phyloP scores from a whole-genome alignment of 164 flowering plant genomes.

The Dillenia turbinata region DNA sequence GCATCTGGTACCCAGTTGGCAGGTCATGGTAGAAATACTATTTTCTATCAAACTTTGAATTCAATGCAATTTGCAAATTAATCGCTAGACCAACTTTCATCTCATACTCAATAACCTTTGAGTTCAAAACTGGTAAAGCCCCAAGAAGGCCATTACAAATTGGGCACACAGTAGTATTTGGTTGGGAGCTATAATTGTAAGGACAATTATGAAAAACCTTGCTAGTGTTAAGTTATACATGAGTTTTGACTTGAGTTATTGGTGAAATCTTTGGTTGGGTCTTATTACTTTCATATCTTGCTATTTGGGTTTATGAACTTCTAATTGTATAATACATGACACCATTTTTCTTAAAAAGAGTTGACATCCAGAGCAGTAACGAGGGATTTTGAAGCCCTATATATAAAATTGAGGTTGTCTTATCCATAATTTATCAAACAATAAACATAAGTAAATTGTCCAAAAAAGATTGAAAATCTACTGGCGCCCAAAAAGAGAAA shows the following conservation, averaged over 20 bases:
- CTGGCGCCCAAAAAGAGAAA: no score
- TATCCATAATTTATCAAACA: background rate
- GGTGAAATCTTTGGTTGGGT: no score
- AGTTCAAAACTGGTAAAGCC: conserved; percentile 82
- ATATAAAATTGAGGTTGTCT: conserved; percentile 58
- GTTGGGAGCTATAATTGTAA: conserved; percentile 72
- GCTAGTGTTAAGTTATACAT: no score
- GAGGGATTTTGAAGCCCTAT: conserved; percentile 43
- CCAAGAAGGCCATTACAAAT: conserved; percentile 96
- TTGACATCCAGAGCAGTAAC: conserved; percentile 29
- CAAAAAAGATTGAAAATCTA: no score
- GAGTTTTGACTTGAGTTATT: no score
- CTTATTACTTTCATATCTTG: no score
- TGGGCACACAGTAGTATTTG: conserved; percentile 80
- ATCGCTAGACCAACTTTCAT: conserved; percentile 83
- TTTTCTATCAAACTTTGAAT: conserved; percentile 89
- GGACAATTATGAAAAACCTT: no score
- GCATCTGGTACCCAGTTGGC: conserved; percentile 93
- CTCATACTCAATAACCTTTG: conserved; percentile 80
- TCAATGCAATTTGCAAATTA: conserved; percentile 62
- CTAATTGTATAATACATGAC: no score
- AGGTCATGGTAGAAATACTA: conserved; percentile 94
- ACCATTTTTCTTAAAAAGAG: conserved; percentile 34
- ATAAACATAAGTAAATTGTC: no score
- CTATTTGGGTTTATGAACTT: no score